phyloP scores from a whole-genome alignment of 1,284 basidiomycete species.

The Ceratobasidium sp. region DNA sequence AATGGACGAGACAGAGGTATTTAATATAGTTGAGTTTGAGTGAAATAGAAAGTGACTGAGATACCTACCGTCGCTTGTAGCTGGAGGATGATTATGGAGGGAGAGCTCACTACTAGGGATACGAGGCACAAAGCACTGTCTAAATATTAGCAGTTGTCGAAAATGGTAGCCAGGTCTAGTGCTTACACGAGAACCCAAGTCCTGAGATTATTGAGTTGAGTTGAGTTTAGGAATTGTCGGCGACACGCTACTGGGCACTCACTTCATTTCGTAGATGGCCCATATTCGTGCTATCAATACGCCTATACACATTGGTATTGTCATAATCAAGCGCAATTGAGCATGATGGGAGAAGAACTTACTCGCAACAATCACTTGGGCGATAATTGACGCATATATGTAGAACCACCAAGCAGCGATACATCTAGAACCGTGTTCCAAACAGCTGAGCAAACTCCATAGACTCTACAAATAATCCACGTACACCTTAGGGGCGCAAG shows the following conservation, averaged over 20 bases:
- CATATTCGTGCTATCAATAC: constrained; percentile 19
- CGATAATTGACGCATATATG: constrained; percentile 29
- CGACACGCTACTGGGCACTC: neutral
- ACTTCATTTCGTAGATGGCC: constrained; percentile 27
- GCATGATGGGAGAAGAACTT: neutral
- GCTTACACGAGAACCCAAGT: constrained; percentile 3
- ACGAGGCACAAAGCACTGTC: constrained; percentile 10
- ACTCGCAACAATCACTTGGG: constrained; percentile 36
- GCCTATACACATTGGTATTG: neutral
- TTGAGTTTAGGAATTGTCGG: neutral
- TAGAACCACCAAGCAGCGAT: constrained; percentile 29
- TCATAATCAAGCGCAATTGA: no score
- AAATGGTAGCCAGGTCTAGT: neutral
- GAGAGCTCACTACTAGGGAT: neutral
- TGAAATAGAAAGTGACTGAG: neutral
- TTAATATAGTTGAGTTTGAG: no score
- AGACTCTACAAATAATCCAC: no score
- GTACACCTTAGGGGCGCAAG: no score
- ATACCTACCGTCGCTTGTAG: neutral
- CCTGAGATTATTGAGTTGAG: neutral
- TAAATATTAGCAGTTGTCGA: neutral
- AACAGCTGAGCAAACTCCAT: neutral
- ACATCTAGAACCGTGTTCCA: constrained; percentile 4
- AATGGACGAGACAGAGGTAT: neutral
- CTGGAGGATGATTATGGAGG: constrained; percentile 13